These are phyloP conservation scores for Turnera subulata DNA, from an alignment of 345 rosid species.

Conservation along the genomic window DNA sequence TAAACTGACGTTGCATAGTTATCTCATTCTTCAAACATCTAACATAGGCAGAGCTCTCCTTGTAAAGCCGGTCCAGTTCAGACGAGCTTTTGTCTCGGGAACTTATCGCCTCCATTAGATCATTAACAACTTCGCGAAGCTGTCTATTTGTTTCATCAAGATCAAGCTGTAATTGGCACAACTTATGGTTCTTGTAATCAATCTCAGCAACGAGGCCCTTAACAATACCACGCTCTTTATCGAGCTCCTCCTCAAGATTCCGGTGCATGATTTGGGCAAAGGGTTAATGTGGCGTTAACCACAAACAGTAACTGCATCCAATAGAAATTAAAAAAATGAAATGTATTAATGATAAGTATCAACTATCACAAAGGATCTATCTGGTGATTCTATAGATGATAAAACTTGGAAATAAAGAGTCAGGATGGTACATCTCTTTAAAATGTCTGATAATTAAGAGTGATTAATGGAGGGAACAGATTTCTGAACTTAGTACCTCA, in stretches of 20 bases:
- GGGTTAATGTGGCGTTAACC: neutral
- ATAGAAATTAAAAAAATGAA: too few species aligned
- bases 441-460: too few species aligned
- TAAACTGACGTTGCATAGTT: neutral
- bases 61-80: neutral
- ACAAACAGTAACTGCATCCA: too few species aligned
- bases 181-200: conserved; percentile 16
- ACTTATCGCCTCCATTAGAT: conserved; percentile 4
- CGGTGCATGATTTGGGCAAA: neutral
- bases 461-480: too few species aligned
- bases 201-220: conserved; percentile 13
- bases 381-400: too few species aligned
- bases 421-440: too few species aligned
- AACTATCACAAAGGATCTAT: too few species aligned
- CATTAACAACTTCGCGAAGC: neutral
- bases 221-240: conserved; percentile 9
- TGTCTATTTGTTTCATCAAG: neutral
- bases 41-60: neutral
- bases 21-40: conserved; percentile 13
- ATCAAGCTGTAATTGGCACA: conserved; percentile 4
- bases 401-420: too few species aligned
- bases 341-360: too few species aligned
- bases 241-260: conserved; percentile 6
- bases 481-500: too few species aligned
- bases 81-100: neutral